Conservation (phyloP, 2,329 filamentous ascomycete species). For the Botrytis deweyae region DNA sequence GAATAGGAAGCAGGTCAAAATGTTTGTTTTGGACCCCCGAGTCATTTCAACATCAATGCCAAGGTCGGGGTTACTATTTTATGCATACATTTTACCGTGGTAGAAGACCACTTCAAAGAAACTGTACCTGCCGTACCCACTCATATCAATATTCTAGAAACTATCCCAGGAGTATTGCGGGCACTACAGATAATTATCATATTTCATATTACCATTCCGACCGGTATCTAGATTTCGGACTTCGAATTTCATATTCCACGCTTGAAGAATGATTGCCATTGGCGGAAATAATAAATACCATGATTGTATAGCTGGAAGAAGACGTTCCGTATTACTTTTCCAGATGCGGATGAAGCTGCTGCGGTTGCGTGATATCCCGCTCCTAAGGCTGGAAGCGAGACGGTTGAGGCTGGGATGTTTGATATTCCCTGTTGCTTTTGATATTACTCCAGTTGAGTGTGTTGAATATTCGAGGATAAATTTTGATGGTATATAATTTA, state of each 20-base stretch:
- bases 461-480: background rate
- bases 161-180: background rate
- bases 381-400: constrained; percentile 12
- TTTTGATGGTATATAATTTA: background rate
- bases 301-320: constrained; percentile 22
- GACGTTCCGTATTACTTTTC: constrained; percentile 23
- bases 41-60: constrained; percentile 9
- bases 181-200: background rate
- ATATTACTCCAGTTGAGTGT: background rate
- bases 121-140: background rate
- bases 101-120: constrained; percentile 14
- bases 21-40: background rate
- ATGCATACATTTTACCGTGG: constrained; percentile 19
- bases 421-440: background rate
- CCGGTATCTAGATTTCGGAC: constrained; percentile 3
- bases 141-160: background rate
- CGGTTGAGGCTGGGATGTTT: background rate
- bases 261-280: background rate
- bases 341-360: constrained; percentile 7
- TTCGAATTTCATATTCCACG: background rate
- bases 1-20: background rate
- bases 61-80: constrained; percentile 6
- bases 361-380: constrained; percentile 11
- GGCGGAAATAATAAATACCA: background rate
- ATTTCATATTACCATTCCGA: background rate